Evolutionary conservation across 257 asterid species (phyloP).

Genomic region (Sherardia arvensis): DNA sequence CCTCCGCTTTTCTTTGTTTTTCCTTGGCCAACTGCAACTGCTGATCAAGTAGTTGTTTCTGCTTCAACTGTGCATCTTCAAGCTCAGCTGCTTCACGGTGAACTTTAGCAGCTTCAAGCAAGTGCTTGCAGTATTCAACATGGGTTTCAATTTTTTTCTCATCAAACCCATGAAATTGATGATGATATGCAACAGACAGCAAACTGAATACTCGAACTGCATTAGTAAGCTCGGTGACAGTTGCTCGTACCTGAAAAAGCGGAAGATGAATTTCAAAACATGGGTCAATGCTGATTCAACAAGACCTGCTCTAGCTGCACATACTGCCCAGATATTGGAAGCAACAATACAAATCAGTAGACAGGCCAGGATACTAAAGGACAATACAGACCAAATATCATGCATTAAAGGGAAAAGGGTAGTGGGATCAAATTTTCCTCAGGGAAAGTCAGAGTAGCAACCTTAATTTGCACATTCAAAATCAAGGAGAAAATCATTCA

Average conservation of each 20-base stretch:
- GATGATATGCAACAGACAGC: conserved; percentile 80
- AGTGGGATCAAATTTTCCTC: neutral
- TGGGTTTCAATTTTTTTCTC: conserved; percentile 97
- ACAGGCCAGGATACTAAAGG: neutral
- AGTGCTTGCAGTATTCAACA: conserved; percentile 90
- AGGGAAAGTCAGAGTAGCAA: neutral
- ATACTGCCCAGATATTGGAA: neutral
- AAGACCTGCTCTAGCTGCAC: neutral
- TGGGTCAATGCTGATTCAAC: neutral
- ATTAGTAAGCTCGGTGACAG: conserved; percentile 91
- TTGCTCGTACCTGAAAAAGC: conserved; percentile 55
- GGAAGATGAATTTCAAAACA: conserved; percentile 1
- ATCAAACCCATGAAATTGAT: conserved; percentile 87
- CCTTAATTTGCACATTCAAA: neutral
- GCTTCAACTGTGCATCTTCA: conserved; percentile 73
- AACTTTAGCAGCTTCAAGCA: conserved; percentile 90
- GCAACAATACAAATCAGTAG: neutral
- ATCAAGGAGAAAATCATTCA: neutral
- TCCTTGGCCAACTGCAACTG: conserved; percentile 89
- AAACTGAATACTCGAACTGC: conserved; percentile 94
- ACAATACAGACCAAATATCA: neutral
- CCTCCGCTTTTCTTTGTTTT: conserved; percentile 82
- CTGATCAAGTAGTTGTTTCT: conserved; percentile 73
- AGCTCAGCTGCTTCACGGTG: conserved; percentile 94
- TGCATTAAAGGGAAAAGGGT: neutral